Base-by-base conservation (phyloP, 805 yeast species). In the Huiozyma sinensis region DNA sequence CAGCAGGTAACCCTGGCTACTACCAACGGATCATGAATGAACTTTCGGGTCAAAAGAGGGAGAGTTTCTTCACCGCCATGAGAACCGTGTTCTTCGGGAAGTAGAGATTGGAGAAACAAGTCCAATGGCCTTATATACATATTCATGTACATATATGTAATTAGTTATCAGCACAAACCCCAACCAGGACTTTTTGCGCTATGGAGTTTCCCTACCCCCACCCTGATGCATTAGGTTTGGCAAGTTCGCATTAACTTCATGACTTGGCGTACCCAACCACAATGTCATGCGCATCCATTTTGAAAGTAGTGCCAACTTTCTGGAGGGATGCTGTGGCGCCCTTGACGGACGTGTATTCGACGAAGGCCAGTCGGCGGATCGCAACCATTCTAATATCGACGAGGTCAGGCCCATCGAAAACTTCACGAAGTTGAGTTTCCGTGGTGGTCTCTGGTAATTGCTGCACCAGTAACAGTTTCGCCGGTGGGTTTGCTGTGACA, bases 1-100 rank as follows among this genome's bases (percentile, higher is more conserved):
- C 97, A n/a, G 79, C 81, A 55, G 95, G 95, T 1, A 84, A 86
- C 62, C 87, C 95, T 2, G 62, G 71, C 39, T 88, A 88, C 58
- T 88, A 88, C 56, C 74, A 71, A 36, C 72, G 92, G 55, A 69
- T 88, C 43, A 51, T 81, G 63, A 70, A 72, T 28, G 95, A 86
- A 59, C 73, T 88, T 36, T 69, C 72, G 47, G 89, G 90, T 27
- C 79, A 80, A 54, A 72, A 74, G 55, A 80, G 76, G 60, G 95
- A 84, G 63, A 72, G 75, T 11, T 61, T 81, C 42, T 60, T 74
- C 43, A 66, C 77, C 35, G 94, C 92, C 17, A 55, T 83, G 60
- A 77, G 79, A 62, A 83, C 89, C 13, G 85, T 87, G 30, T 58
- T 83, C 34, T 77, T 83, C 52, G 95, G 95, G 42, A 81, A 75